Conservation (phyloP, 495 filamentous ascomycete genomes). For the Copromyces sp. region DNA sequence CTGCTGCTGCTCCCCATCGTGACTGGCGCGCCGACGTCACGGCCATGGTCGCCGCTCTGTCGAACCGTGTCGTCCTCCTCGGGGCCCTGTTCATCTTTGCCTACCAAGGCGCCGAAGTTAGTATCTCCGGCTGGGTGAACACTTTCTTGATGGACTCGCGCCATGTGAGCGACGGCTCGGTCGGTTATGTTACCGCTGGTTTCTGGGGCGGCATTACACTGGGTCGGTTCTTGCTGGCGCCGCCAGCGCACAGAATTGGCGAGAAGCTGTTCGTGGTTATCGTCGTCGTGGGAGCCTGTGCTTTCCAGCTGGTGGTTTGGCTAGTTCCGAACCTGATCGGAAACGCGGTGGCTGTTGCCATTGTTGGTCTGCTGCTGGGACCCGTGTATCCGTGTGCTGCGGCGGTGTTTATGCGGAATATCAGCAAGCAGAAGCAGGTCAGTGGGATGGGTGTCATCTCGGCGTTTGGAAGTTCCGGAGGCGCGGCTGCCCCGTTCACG, state of each 20-base stretch:
- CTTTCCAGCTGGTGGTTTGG: conserved; percentile 66
- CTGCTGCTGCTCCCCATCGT: neutral
- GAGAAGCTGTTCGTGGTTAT: conserved; percentile 57
- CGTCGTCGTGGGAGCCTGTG: conserved; percentile 47
- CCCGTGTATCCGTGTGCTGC: conserved; percentile 67
- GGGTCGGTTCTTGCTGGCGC: conserved; percentile 58
- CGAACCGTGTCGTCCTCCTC: conserved; percentile 52
- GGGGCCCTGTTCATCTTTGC: conserved; percentile 71
- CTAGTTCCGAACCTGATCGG: conserved; percentile 61
- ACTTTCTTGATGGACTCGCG: conserved; percentile 66
- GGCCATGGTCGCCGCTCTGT: conserved; percentile 34
- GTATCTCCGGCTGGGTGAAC: conserved; percentile 73
- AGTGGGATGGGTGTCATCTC: conserved; percentile 59
- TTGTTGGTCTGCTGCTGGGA: conserved; percentile 70
- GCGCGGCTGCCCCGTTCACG: conserved; percentile 63
- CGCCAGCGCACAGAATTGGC: conserved; percentile 52
- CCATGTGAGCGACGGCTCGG: conserved; percentile 49
- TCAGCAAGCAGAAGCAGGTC: conserved; percentile 54
- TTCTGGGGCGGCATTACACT: conserved; percentile 77
- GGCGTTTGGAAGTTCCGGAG: conserved; percentile 64
- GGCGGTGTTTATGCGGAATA: conserved; percentile 51
- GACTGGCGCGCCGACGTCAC: conserved; percentile 5
- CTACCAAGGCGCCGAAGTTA: conserved; percentile 72
- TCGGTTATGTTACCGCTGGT: conserved; percentile 73
- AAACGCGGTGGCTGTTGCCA: conserved; percentile 55